These are phyloP conservation scores for Nymphaea thermarum DNA, from an alignment of 164 flowering plant species.

Conservation along the genomic window DNA sequence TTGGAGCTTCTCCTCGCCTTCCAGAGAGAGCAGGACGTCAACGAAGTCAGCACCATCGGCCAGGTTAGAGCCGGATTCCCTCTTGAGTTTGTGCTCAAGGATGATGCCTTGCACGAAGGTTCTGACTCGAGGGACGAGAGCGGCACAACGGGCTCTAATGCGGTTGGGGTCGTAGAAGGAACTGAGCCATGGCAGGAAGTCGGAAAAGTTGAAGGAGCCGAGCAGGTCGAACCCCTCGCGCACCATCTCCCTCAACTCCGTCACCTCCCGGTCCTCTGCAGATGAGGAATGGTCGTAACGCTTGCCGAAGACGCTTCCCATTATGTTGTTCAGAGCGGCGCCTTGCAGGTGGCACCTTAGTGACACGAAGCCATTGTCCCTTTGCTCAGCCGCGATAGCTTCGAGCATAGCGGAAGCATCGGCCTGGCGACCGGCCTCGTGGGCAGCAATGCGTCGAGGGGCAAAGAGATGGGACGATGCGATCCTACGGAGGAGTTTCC, in stretches of 20 bases:
- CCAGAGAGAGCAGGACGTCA: slow-evolving; percentile 42
- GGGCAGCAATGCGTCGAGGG: slow-evolving; percentile 38
- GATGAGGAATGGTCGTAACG: slow-evolving; percentile 30
- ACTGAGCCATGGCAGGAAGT: slow-evolving; percentile 49
- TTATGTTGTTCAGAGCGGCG: slow-evolving; percentile 52
- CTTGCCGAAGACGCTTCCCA: slow-evolving; percentile 59
- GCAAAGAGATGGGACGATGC: slow-evolving; percentile 55
- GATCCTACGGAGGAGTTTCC: slow-evolving; percentile 55
- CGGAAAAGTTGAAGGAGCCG: slow-evolving; percentile 74
- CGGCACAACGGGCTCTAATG: slow-evolving; percentile 26
- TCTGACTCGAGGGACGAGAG: slow-evolving; percentile 47
- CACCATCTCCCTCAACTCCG: slow-evolving; percentile 39
- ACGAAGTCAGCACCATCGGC: slow-evolving; percentile 32
- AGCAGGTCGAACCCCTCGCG: slow-evolving; percentile 68
- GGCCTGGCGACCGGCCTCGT: slow-evolving; percentile 20
- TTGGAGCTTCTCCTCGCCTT: slow-evolving; percentile 40
- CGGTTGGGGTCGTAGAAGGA: slow-evolving; percentile 37
- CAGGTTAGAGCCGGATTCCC: not conserved
- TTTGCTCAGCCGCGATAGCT: slow-evolving; percentile 19
- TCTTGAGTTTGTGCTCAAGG: slow-evolving; percentile 22
- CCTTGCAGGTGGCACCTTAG: slow-evolving; percentile 36
- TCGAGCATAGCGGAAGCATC: slow-evolving; percentile 35
- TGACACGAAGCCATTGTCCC: slow-evolving; percentile 16
- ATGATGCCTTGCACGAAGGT: slow-evolving; percentile 35
- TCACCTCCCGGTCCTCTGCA: slow-evolving; percentile 10